Percentiles rank a stretch among this genome's conserved stretches.
phyloP scores from a whole-genome alignment of 176 grass and related monocot genomes.

The Triticum dicoccoides region DNA sequence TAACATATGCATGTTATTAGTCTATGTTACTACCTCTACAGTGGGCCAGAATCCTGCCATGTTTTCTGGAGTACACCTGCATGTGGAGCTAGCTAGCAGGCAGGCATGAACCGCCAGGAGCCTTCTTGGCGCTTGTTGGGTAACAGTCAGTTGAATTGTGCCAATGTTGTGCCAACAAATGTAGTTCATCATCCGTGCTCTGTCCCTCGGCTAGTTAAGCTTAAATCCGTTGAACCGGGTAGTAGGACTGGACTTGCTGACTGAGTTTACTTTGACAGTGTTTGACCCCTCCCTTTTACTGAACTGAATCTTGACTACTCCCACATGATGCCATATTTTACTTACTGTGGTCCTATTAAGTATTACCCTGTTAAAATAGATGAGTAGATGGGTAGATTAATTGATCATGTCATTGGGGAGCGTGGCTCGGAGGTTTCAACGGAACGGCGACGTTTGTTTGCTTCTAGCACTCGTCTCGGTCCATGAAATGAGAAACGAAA shows the following conservation, averaged over 20 bases:
- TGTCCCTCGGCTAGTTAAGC: not conserved
- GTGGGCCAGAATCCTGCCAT: not conserved
- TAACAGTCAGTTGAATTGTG: not conserved
- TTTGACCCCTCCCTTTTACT: not conserved
- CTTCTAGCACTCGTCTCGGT: slow-evolving; percentile 19
- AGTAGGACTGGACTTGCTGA: too few species aligned
- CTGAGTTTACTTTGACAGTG: not conserved
- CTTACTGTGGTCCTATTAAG: not conserved
- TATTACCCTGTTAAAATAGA: too few species aligned
- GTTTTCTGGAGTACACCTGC: not conserved
- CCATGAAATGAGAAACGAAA: not conserved
- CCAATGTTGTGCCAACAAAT: not conserved
- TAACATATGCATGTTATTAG: too few species aligned
- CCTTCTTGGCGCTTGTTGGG: not conserved
- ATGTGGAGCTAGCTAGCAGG: not conserved
- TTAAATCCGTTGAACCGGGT: not conserved
- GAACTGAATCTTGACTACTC: not conserved
- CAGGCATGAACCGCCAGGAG: not conserved
- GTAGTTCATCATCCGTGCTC: not conserved
- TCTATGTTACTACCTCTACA: too few species aligned
- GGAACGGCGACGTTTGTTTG: slow-evolving; percentile 45
- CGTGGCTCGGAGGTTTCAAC: slow-evolving; percentile 21
- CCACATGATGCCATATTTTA: not conserved
- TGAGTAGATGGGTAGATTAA: not conserved
- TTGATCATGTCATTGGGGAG: slow-evolving; percentile 1